These are phyloP conservation scores for Geotrichum europaeum DNA, from an alignment of 1,139 yeast genomes.

Conservation along the genomic window DNA sequence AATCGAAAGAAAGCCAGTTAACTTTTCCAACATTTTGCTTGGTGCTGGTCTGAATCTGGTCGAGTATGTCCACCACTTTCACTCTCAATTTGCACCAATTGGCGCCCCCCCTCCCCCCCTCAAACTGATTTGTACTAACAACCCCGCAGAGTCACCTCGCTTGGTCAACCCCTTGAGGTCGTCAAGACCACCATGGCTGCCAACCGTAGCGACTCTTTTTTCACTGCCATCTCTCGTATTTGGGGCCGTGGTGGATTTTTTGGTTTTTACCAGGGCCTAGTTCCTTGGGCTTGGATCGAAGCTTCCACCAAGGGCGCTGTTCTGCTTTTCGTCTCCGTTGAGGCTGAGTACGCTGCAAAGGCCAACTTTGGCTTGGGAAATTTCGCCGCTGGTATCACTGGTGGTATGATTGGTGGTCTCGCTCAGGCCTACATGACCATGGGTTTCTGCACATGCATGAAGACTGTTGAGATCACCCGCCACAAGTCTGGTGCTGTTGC, in stretches of 20 bases:
- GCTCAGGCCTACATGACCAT: slow-evolving; percentile 94
- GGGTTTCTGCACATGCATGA: slow-evolving; percentile 98
- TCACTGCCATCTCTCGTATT: slow-evolving; percentile 67
- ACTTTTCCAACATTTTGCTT: slow-evolving; percentile 78
- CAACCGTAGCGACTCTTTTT: slow-evolving; percentile 63
- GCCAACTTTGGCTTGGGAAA: slow-evolving; percentile 54
- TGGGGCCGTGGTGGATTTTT: slow-evolving; percentile 89
- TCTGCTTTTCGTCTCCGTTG: slow-evolving; percentile 85
- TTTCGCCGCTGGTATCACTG: slow-evolving; percentile 84
- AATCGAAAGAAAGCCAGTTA: slow-evolving; percentile 75
- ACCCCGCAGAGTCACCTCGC: slow-evolving; percentile 56
- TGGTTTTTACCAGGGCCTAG: slow-evolving; percentile 94
- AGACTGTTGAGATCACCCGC: slow-evolving; percentile 94
- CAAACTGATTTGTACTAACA: not conserved
- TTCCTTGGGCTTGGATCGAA: slow-evolving; percentile 99
- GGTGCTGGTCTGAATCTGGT: slow-evolving; percentile 93
- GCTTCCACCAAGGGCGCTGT: slow-evolving; percentile 98
- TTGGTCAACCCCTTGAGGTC: slow-evolving; percentile 98
- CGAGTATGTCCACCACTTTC: slow-evolving; percentile 38
- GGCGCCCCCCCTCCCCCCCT: no score
- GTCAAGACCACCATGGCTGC: slow-evolving; percentile 98
- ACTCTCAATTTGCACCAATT: not conserved
- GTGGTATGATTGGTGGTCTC: slow-evolving; percentile 92
- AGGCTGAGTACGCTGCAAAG: slow-evolving; percentile 74
- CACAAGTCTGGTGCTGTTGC: slow-evolving; percentile 61